Evolutionary conservation across 345 rosid species (phyloP), one percentile per base, ranked within the genome.

Genomic region (Firmiana major): DNA sequence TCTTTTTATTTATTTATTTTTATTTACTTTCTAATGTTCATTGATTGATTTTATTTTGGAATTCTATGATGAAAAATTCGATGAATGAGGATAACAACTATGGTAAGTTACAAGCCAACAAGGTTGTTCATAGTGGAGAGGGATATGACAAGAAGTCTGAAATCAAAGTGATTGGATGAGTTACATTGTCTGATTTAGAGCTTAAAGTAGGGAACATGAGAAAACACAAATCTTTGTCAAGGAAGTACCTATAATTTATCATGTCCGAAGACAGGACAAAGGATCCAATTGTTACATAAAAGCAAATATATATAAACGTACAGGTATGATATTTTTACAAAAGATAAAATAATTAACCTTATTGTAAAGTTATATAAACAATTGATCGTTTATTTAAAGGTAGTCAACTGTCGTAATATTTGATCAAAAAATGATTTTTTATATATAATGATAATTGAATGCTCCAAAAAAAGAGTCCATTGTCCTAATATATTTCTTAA

Each of bases 71-170:
- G 45, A 17, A 28, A 53, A 46, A 9, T 49, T n/a, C 59, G 36
- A 73, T 46, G 12, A 66, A 76, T 75, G 48, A 70, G 75, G 77
- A 63, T 59, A 48, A 58, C 55, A 77, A 71, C 7, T 2, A 49
- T 63, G 70, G 7, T 34, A 42, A 34, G 57, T 75, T 64, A 53
- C 53, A 55, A 57, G 34, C 57, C 71, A 78, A 71, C 60, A 67
- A 57, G 67, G 70, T 34, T 65, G 68, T 66, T 66, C 9, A 65
- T 78, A 70, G 53, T 58, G 53, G 72, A 70, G 6, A 19, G 63
- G 60, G 24, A 72, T 63, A 72, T 53, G 72, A 54, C 55, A 75
- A 42, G 1, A 54, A 71, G 67, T 74, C 70, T 54, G 34, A 49
- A 49, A 28, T 15, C 43, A 48, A 70, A 8, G 43, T 62, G 48